phyloP scores from a whole-genome alignment of 2,329 filamentous ascomycete species.

The Aspergillus spinulosporus region DNA sequence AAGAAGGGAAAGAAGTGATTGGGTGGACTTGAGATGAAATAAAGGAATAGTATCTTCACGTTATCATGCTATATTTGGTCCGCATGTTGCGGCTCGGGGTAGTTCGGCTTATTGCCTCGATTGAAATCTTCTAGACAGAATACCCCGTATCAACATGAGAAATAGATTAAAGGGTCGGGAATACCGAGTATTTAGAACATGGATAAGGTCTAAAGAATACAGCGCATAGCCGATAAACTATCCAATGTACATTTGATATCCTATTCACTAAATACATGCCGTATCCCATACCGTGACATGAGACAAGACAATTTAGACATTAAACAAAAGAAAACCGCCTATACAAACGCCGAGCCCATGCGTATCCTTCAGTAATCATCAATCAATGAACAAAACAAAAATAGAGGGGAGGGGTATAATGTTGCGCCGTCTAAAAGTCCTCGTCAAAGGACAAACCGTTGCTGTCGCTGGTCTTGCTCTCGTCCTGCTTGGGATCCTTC shows the following conservation, averaged over 20 bases:
- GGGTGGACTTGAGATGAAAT: not conserved
- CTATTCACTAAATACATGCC: slow-evolving; percentile 24
- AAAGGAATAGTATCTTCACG: not conserved
- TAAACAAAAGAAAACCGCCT: slow-evolving; percentile 21
- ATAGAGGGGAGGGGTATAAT: slow-evolving; percentile 25
- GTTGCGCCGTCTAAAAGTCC: slow-evolving; percentile 72
- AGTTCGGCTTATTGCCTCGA: not conserved
- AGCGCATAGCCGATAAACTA: slow-evolving; percentile 11
- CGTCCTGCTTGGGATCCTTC: slow-evolving; percentile 58
- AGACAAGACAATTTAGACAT: slow-evolving; percentile 16
- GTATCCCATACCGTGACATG: slow-evolving; percentile 16
- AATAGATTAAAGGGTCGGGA: not conserved
- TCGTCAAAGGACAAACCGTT: slow-evolving; percentile 94
- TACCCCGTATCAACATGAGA: not conserved
- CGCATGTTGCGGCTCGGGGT: not conserved
- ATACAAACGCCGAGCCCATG: slow-evolving; percentile 38
- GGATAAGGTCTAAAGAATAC: not conserved
- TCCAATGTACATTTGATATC: slow-evolving; percentile 27
- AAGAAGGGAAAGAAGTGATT: slow-evolving; percentile 69
- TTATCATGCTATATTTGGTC: not conserved
- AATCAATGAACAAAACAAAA: slow-evolving; percentile 29
- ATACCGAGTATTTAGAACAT: too few species aligned
- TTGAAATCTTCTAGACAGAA: not conserved
- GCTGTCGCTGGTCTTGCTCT: slow-evolving; percentile 42
- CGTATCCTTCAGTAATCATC: slow-evolving; percentile 32